A percentile compares a stretch with the other conserved stretches of the same genome.
phyloP scores from a whole-genome alignment of 352 stramenopile species.

The Phytophthora tentaculata region DNA sequence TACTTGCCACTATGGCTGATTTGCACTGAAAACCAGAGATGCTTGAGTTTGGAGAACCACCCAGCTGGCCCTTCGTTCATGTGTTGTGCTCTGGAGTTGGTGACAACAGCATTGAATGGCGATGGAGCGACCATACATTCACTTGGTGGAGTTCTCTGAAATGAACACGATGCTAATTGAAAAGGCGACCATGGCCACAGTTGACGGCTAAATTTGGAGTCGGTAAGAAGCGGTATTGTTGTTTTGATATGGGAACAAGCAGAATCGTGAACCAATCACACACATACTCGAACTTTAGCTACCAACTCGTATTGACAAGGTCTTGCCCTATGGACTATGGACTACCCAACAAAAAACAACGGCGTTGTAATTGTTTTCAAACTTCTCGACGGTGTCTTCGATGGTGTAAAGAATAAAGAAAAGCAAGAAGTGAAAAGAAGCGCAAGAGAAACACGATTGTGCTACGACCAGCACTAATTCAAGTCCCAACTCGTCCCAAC shows the following conservation, averaged over 20 bases:
- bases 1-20: constrained; percentile 17
- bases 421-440: background rate
- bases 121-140: background rate
- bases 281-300: too few species aligned
- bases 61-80: background rate
- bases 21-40: constrained; percentile 2
- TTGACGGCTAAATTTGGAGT: background rate
- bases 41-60: background rate
- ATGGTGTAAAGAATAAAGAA: too few species aligned
- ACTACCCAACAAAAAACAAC: too few species aligned
- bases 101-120: background rate
- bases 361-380: too few species aligned
- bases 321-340: too few species aligned
- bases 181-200: background rate
- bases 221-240: background rate
- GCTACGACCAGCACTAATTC: background rate
- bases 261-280: too few species aligned
- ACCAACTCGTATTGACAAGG: too few species aligned
- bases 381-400: too few species aligned
- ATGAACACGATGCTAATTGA: background rate
- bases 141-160: background rate
- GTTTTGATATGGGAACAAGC: background rate
- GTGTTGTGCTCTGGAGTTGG: background rate
- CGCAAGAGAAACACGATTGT: background rate
- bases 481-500: background rate